These are phyloP conservation scores for Trifolium pratense DNA, from an alignment of 306 rosid species.

Conservation along the genomic window DNA sequence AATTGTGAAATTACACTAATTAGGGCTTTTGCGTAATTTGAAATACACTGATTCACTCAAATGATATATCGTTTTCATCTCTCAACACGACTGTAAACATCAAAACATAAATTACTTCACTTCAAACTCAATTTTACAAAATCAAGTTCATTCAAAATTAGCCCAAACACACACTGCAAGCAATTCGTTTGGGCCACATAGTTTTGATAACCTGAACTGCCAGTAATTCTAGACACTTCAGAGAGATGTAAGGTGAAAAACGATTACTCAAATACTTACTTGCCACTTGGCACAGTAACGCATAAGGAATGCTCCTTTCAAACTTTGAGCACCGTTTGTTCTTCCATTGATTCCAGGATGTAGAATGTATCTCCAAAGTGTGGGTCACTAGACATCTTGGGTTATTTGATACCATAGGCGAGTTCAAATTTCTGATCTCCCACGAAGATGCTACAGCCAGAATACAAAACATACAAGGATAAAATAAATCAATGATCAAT, in stretches of 20 bases:
- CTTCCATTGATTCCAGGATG: slow-evolving; percentile 83
- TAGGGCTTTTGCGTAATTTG: background rate
- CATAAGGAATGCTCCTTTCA: slow-evolving; percentile 82
- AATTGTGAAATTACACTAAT: background rate
- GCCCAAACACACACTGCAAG: slow-evolving; percentile 21
- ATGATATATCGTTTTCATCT: background rate
- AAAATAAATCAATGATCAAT: slow-evolving; percentile 25
- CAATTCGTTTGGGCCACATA: slow-evolving; percentile 33
- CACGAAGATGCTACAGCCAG: slow-evolving; percentile 79
- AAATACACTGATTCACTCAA: background rate
- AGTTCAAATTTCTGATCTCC: slow-evolving; percentile 80
- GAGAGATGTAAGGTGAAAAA: slow-evolving; percentile 26
- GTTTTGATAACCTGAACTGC: slow-evolving; percentile 27
- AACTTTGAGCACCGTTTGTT: slow-evolving; percentile 68
- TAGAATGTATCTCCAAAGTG: slow-evolving; percentile 80
- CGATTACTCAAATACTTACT: slow-evolving; percentile 56
- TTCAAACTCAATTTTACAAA: background rate
- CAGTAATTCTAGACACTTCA: slow-evolving; percentile 31
- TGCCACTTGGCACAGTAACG: slow-evolving; percentile 87
- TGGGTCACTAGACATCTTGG: slow-evolving; percentile 86
- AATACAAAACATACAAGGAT: slow-evolving; percentile 32
- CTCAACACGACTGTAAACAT: background rate
- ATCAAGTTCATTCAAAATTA: background rate
- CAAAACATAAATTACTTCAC: slow-evolving; percentile 2
- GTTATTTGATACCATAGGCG: slow-evolving; percentile 57